Conservation (phyloP, 345 rosid genomes). For the Aquilaria sinensis region DNA sequence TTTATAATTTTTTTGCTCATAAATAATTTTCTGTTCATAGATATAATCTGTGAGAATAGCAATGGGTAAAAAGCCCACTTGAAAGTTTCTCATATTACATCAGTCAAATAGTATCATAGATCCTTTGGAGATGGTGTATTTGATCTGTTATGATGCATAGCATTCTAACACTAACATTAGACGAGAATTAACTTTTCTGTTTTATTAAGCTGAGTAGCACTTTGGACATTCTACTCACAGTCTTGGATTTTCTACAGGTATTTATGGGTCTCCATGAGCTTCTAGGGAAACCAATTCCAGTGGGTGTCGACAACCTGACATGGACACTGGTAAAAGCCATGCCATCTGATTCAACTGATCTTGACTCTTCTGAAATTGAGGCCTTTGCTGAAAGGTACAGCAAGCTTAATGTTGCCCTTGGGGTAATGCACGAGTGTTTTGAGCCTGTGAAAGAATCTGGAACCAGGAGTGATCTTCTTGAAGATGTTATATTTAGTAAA, state of each 20-base stretch:
- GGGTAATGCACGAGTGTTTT: slow-evolving; percentile 85
- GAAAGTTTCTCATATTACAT: too few relatives aligned
- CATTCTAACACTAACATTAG: too few relatives aligned
- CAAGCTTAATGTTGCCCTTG: slow-evolving; percentile 65
- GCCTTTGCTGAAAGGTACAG: slow-evolving; percentile 39
- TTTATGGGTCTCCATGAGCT: slow-evolving; percentile 47
- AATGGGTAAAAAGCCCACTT: too few relatives aligned
- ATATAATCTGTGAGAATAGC: too few relatives aligned
- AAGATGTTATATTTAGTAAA: slow-evolving; percentile 67
- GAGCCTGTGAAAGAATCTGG: slow-evolving; percentile 55
- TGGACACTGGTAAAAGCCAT: slow-evolving; percentile 55
- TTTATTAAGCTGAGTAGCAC: too few relatives aligned
- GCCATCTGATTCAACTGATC: slow-evolving; percentile 18
- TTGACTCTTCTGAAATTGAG: slow-evolving; percentile 30
- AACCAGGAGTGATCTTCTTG: slow-evolving; percentile 49
- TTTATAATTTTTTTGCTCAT: too few relatives aligned
- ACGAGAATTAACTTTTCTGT: too few relatives aligned
- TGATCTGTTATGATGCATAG: too few relatives aligned
- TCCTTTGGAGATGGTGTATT: not conserved
- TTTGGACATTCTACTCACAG: slow-evolving; percentile 10
- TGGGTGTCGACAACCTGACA: slow-evolving; percentile 54
- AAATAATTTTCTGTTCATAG: too few relatives aligned
- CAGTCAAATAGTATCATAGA: too few relatives aligned
- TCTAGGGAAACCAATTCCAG: slow-evolving; percentile 53
- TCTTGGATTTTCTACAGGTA: slow-evolving; percentile 38